Evolutionary conservation across 176 grass and related monocot genomes (phyloP), one percentile per base, ranked within the genome.

Genomic region (Ensete glaucum): DNA sequence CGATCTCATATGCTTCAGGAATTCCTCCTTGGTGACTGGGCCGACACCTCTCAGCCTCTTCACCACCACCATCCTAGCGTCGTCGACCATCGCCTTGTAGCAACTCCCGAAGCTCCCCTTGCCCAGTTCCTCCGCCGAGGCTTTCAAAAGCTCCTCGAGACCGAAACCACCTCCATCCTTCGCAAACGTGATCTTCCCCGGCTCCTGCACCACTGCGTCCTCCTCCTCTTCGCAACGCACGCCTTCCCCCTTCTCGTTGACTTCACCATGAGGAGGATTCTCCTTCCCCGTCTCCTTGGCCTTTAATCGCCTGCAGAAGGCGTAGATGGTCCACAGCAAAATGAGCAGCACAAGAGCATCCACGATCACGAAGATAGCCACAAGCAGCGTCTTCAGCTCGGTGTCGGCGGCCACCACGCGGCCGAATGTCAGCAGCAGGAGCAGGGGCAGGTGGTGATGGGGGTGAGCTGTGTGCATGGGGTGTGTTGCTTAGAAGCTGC

Each of bases 41-140:
- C 52, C 54, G 7, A 79, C 2, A 23, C 70, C 77, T 53, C 17
- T 79, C 13, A 78, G 24, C 66, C 77, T 69, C 77, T 79, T 79
- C 77, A 79, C 77, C 25, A 79, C 77, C 16, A 79, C 23, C 17
- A 49, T 8, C 17, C 15, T 19, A 3, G 12, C 27, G 24, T 48
- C 49, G 9, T 70, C 53, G 49, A 79, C 25, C 7, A 21, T 24
- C 11, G 65, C 52, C 77, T 79, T 79, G 52, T 79, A 79, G 53
- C 77, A 70, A 53, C 65, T 79, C 27, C 77, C 77, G 16, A 79
- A 70, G 9, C 65, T 27, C 19, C 64, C 77, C 53, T 71, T 71
- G 12, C 53, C 65, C 53, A 79, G 21, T 53, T 5, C 65, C 53
- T 70, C 77, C 11, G 77, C 77, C 25, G 77, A 71, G 3, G 62